These are phyloP conservation scores for Cladophialophora immunda DNA, from an alignment of 2,329 filamentous ascomycete genomes.

Conservation along the genomic window DNA sequence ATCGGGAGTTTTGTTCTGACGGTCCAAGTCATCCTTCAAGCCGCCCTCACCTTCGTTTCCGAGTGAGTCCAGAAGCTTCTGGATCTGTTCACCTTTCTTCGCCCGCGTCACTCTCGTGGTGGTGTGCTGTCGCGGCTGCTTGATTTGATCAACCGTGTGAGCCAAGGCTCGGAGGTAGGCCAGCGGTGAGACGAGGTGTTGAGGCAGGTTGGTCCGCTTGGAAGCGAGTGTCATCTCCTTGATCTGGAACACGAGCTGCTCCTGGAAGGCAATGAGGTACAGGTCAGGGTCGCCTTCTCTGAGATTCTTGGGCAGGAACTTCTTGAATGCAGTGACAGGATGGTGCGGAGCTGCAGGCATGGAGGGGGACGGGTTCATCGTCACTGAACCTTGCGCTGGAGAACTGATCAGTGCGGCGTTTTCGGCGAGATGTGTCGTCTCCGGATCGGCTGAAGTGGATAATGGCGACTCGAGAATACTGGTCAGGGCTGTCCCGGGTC, in stretches of 20 bases:
- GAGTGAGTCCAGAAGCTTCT: neutral
- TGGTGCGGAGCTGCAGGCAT: neutral
- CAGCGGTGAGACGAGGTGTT: neutral
- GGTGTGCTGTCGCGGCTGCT: neutral
- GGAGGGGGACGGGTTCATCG: no score
- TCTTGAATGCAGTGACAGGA: neutral
- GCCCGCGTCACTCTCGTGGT: neutral
- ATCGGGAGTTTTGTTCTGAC: neutral
- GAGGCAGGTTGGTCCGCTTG: neutral
- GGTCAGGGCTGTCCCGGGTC: neutral
- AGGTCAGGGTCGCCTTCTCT: neutral
- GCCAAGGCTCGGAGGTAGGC: neutral
- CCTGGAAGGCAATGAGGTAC: neutral
- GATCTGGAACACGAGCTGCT: neutral
- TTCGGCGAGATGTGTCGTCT: neutral
- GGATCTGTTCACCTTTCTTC: neutral
- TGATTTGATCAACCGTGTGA: neutral
- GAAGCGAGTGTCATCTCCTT: neutral
- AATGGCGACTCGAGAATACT: neutral
- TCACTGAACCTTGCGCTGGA: neutral
- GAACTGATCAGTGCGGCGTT: neutral
- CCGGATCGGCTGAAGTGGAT: neutral
- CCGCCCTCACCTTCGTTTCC: neutral
- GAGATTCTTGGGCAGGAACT: neutral
- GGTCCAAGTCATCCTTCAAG: neutral